Conservation (phyloP, 1,284 basidiomycete genomes). For the Melanopsichium pennsylvanicum region DNA sequence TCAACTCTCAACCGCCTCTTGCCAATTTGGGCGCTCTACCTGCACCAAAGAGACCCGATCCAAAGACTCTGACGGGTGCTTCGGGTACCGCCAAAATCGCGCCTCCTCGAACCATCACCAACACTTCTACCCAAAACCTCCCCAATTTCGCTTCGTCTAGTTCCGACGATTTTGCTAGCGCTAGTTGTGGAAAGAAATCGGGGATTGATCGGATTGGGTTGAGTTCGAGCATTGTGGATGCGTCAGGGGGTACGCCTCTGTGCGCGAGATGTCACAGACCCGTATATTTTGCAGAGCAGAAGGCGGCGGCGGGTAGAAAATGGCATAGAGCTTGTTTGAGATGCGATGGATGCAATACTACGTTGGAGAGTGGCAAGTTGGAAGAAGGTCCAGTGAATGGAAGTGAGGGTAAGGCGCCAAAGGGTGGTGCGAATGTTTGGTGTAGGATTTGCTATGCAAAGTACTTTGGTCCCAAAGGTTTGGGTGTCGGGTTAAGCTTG, state of each 20-base stretch:
- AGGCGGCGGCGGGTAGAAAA: slow-evolving; percentile 54
- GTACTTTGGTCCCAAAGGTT: slow-evolving; percentile 46
- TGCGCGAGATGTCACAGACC: slow-evolving; percentile 58
- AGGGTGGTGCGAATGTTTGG: slow-evolving; percentile 53
- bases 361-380: slow-evolving; percentile 56
- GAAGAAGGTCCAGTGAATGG: slow-evolving; percentile 56
- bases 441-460: slow-evolving; percentile 63
- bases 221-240: slow-evolving; percentile 41
- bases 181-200: slow-evolving; percentile 14
- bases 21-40: slow-evolving; percentile 27
- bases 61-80: slow-evolving; percentile 41
- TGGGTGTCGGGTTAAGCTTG: slow-evolving; percentile 41
- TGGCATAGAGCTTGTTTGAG: slow-evolving; percentile 63
- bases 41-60: slow-evolving; percentile 29
- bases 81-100: slow-evolving; percentile 44
- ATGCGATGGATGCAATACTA: slow-evolving; percentile 61
- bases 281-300: slow-evolving; percentile 65
- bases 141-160: not conserved
- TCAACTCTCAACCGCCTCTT: slow-evolving; percentile 37
- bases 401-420: slow-evolving; percentile 10
- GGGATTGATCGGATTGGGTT: slow-evolving; percentile 49
- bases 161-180: slow-evolving; percentile 4
- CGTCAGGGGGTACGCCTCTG: slow-evolving; percentile 53
- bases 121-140: not conserved
- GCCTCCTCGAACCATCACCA: slow-evolving; percentile 23